These are phyloP conservation scores for Candida smagusa DNA, from an alignment of 1,139 yeast genomes.

Conservation along the genomic window DNA sequence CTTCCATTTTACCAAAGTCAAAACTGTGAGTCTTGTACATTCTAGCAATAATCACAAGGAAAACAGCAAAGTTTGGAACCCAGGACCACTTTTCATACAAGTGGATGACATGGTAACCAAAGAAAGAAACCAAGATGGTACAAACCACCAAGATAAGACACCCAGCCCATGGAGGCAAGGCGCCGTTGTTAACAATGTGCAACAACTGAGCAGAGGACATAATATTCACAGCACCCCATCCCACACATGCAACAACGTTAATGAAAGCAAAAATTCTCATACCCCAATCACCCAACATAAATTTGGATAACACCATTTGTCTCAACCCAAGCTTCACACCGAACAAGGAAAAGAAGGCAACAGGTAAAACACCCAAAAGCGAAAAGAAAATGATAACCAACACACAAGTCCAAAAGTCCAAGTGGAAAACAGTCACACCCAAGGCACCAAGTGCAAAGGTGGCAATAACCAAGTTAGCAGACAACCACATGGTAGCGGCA, in stretches of 20 bases:
- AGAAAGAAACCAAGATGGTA: slow-evolving; percentile 75
- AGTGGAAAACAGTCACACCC: slow-evolving; percentile 56
- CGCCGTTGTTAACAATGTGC: slow-evolving; percentile 67
- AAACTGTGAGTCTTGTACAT: slow-evolving; percentile 66
- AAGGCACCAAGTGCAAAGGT: slow-evolving; percentile 79
- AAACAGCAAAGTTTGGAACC: slow-evolving; percentile 75
- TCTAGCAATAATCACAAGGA: slow-evolving; percentile 76
- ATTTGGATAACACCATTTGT: slow-evolving; percentile 82
- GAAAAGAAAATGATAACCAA: slow-evolving; percentile 69
- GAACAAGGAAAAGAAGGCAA: slow-evolving; percentile 77
- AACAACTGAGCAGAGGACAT: slow-evolving; percentile 86
- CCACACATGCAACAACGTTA: slow-evolving; percentile 83
- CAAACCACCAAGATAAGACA: slow-evolving; percentile 67
- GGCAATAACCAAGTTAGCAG: slow-evolving; percentile 87
- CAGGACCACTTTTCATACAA: slow-evolving; percentile 81
- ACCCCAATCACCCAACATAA: slow-evolving; percentile 70
- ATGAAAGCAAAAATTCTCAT: slow-evolving; percentile 76
- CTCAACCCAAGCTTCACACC: slow-evolving; percentile 86
- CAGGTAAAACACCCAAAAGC: slow-evolving; percentile 69
- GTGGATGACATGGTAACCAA: slow-evolving; percentile 84
- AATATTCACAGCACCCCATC: slow-evolving; percentile 94
- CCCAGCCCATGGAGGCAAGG: slow-evolving; percentile 89
- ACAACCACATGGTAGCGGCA: slow-evolving; percentile 90
- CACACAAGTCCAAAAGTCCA: slow-evolving; percentile 65
- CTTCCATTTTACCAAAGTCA: slow-evolving; percentile 36